Conservation (phyloP, 106 monocot species). For the Dendrobium chrysotoxum region DNA sequence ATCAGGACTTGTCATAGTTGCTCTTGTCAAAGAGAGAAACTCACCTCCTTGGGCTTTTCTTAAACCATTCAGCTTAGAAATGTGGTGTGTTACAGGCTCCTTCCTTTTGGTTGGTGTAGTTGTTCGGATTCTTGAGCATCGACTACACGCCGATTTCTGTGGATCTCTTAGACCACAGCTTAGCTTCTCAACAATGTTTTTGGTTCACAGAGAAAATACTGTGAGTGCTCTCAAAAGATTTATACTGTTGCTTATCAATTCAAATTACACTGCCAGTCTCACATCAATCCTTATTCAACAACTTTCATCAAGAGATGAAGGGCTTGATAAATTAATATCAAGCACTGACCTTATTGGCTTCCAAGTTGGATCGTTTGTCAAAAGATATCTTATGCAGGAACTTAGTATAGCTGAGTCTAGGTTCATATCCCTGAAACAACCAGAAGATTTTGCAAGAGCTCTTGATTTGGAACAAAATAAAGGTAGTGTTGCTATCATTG, state of each 20-base stretch:
- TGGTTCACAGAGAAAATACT: constrained; percentile 80
- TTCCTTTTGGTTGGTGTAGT: constrained; percentile 46
- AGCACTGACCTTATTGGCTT: constrained; percentile 66
- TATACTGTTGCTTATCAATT: constrained; percentile 81
- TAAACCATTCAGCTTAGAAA: constrained; percentile 47
- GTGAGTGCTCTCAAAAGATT: constrained; percentile 74
- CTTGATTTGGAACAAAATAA: constrained; percentile 51
- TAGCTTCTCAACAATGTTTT: constrained; percentile 98
- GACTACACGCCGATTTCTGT: constrained; percentile 36
- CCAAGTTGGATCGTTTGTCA: constrained; percentile 75
- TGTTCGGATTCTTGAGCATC: constrained; percentile 64
- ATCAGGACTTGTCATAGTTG: constrained; percentile 53
- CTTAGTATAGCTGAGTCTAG: constrained; percentile 53
- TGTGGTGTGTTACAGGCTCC: constrained; percentile 55
- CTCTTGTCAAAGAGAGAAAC: constrained; percentile 21
- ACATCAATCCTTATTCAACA: constrained; percentile 94
- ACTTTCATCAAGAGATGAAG: constrained; percentile 56
- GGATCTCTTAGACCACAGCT: constrained; percentile 42
- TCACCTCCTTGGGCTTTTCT: constrained; percentile 62
- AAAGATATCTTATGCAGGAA: constrained; percentile 65
- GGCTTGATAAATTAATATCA: constrained; percentile 67
- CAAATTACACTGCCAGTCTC: constrained; percentile 92
- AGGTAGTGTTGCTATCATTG: constrained; percentile 77
- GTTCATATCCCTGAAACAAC: constrained; percentile 41
- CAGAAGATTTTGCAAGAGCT: constrained; percentile 60